phyloP scores from a whole-genome alignment of 495 filamentous ascomycete species.

The Amphirosellinia nigrospora region DNA sequence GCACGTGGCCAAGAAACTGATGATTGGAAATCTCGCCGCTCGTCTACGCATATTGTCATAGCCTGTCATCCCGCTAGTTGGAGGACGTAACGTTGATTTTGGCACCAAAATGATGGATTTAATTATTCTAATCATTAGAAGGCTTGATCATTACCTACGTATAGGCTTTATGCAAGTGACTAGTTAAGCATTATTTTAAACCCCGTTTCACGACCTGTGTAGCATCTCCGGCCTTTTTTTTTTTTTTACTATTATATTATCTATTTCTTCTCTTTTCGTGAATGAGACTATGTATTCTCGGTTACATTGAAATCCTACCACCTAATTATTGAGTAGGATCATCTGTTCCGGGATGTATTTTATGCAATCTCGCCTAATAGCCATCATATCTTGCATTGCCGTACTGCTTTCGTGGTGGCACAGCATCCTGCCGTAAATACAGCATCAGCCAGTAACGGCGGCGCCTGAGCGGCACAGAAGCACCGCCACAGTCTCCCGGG shows the following conservation, averaged over 20 bases:
- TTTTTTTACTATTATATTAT: neutral
- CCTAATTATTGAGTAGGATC: too few species aligned
- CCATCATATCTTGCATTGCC: slow-evolving; percentile 4
- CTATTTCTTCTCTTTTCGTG: too few species aligned
- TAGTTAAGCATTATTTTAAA: neutral
- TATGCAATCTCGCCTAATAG: slow-evolving; percentile 5
- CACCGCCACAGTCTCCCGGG: slow-evolving; percentile 5
- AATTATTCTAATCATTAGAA: neutral
- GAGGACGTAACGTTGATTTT: slow-evolving; percentile 2
- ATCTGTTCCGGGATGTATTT: neutral
- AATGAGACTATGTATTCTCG: neutral
- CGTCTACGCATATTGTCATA: neutral
- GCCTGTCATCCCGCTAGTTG: neutral
- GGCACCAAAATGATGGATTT: too few species aligned
- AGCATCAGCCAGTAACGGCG: slow-evolving; percentile 9
- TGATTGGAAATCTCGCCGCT: neutral
- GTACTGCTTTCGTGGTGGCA: slow-evolving; percentile 9
- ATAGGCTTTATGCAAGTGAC: neutral
- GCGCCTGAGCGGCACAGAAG: slow-evolving; percentile 6
- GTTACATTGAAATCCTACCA: neutral
- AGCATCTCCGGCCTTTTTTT: neutral
- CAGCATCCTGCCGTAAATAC: slow-evolving; percentile 2
- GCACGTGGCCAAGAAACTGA: neutral
- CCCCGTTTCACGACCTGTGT: neutral
- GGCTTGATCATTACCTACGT: neutral